A percentile compares a stretch with the other conserved stretches of the same genome.
phyloP scores from a whole-genome alignment of 306 rosid genomes.

The Prunus mira region DNA sequence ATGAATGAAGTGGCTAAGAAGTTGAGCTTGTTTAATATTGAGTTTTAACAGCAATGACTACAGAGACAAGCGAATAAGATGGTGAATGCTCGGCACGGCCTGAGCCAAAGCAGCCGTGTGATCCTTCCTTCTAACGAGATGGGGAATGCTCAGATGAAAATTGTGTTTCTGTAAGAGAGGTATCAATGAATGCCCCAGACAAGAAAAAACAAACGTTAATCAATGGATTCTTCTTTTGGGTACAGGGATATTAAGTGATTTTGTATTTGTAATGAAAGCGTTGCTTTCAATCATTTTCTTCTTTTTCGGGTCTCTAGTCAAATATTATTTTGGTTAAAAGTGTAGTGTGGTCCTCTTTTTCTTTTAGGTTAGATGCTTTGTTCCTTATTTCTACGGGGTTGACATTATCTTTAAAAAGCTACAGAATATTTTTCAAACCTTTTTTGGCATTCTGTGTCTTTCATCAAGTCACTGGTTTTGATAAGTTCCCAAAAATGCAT shows the following conservation, averaged over 20 bases:
- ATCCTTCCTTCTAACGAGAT: not conserved
- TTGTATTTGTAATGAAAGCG: not conserved
- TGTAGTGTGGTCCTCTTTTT: not conserved
- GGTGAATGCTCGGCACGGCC: not conserved
- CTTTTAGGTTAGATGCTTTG: not conserved
- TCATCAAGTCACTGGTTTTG: too few relatives aligned
- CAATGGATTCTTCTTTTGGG: too few relatives aligned
- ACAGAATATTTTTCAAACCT: too few relatives aligned
- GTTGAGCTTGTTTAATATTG: slow-evolving; percentile 25
- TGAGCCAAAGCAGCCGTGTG: not conserved
- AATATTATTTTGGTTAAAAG: not conserved
- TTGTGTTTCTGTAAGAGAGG: too few relatives aligned
- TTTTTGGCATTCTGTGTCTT: too few relatives aligned
- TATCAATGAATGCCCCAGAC: too few relatives aligned
- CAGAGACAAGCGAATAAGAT: not conserved
- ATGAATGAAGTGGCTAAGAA: slow-evolving; percentile 35
- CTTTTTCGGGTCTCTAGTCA: not conserved
- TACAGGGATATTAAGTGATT: not conserved
- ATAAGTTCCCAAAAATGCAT: too few relatives aligned
- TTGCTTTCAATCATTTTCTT: not conserved
- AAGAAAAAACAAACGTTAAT: too few relatives aligned
- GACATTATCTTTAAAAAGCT: too few relatives aligned
- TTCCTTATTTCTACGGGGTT: not conserved
- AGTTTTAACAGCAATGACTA: not conserved
- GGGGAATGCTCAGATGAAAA: too few relatives aligned